Base-by-base conservation (phyloP, 805 yeast species). In the Zygotorulaspora sp. region DNA sequence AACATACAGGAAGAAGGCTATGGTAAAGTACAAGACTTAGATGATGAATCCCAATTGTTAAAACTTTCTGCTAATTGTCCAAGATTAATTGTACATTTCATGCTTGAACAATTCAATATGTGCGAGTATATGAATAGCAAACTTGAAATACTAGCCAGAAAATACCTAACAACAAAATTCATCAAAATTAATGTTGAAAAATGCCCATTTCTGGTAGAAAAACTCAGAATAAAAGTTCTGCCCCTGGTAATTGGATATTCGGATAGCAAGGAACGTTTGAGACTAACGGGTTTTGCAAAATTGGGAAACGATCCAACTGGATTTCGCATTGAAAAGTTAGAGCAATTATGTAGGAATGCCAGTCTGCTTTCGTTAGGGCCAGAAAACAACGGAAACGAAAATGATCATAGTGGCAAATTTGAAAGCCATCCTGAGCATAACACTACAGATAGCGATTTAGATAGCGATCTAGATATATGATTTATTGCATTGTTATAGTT, bases 161-260 rank as follows among this genome's bases (percentile, higher is more conserved):
- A 72, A 45, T 84, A 85, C 59, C 52, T 80, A 32, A 63, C 66
- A 2, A 66, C 83, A 1, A 68, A 66, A 40, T 75, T 82, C 41
- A 58, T 72, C 14, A 67, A 72, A 31, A 71, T 83, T 3, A 66
- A 71, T 38, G 95, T 84, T 0, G 72, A 67, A 23, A 63, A 72
- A 25, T 83, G 89, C 1, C 88, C 94, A 3, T 86, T 86, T 52
- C 63, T 87, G 30, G 86, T 78, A 4, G 62, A 76, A 2, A 78
- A 76, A 52, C 67, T 87, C 26, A 64, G 67, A 2, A 69, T 87
- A 34, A 75, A 80, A 53, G 78, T 81, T 8, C 65, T 86, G 4
- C 96, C 96, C 0, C 80, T 78, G 47, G 78, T 85, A 2, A 59
- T 82, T 2, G 66, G 77, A 6, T 86, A 80, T 52, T 64, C 62